Conservation (phyloP, 2,329 filamentous ascomycete genomes). For the Aureobasidium sp. region DNA sequence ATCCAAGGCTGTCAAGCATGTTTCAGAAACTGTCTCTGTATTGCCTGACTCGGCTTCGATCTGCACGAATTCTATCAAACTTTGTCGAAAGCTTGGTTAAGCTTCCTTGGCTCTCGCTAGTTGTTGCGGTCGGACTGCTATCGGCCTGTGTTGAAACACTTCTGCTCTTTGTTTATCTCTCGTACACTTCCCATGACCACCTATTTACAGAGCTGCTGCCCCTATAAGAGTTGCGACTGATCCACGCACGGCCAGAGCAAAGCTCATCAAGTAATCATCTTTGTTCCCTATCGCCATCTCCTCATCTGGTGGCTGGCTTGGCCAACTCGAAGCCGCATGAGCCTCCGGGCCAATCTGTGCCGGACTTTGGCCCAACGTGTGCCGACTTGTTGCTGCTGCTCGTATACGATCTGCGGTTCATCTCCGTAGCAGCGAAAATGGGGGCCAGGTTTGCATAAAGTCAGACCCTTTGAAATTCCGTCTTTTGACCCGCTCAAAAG, state of each 20-base stretch:
- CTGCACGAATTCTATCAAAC: not conserved
- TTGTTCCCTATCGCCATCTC: not conserved
- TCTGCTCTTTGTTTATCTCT: not conserved
- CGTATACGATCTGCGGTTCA: not conserved
- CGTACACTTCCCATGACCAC: not conserved
- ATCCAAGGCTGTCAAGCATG: not conserved
- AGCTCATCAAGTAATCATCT: not conserved
- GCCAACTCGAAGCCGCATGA: not conserved
- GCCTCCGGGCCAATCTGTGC: not conserved
- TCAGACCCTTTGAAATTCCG: not conserved
- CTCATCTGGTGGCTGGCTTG: not conserved
- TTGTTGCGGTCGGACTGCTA: not conserved
- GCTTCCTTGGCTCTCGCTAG: conserved; percentile 3
- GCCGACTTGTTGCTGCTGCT: not conserved
- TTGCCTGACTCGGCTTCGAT: not conserved
- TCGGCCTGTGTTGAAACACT: not conserved
- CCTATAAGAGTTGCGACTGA: not conserved
- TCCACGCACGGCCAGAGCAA: not conserved
- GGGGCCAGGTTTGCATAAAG: conserved; percentile 3
- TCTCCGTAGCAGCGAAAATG: not conserved
- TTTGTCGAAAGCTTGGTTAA: conserved; percentile 1
- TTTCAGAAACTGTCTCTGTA: not conserved
- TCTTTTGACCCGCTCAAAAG: not conserved
- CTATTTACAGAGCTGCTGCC: not conserved
- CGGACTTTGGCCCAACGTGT: not conserved